Base-by-base conservation (phyloP, 176 grass and related monocot genomes). In the Canna indica region DNA sequence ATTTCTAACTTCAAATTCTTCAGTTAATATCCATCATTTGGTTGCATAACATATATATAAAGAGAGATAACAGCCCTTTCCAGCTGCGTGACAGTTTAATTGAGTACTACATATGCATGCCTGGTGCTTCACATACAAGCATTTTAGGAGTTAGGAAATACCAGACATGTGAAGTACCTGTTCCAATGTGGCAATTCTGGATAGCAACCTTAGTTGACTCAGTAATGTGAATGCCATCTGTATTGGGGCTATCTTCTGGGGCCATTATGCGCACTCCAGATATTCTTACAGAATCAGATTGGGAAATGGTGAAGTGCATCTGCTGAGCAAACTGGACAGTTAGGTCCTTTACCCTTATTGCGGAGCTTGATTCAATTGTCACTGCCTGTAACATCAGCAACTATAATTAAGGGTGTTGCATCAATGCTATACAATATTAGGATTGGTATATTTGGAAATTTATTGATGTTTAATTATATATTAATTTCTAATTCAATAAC, bases 181-280 rank as follows among this genome's bases (percentile, higher is more conserved):
- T 97, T 72, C 83, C 86, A 77, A 97, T 92, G 68, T 80, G 86
- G 67, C 80, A 82, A 41, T 73, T 59, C 8, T 79, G 86, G 74
- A 97, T 75, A 44, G 77, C 75, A 27, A 97, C 82, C 9, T 83
- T 88, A 2, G 57, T 79, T 30, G 93, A 97, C 44, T 92, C 88
- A 0, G 54, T 85, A 17, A 97, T 82, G 81, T 97, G 93, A 68
- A 97, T 92, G 75, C 93, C 93, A 74, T 97, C 93, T 3, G 93
- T 97, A 70, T 92, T 97, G 2, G 93, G 93, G 83, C 93, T 97
- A 79, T 97, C 93, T 70, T 44, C 66, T 1, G 93, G 93, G 2
- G 93, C 35, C 3, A n/a, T 30, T 73, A 97, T 73, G 27, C 4
- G 82, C 9, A 97, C 24, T 1, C 86, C 77, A 47, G 64, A 79